A percentile compares a stretch with the other conserved stretches of the same genome.
These are phyloP conservation scores for Ascoidea asiatica DNA, from an alignment of 805 yeast species.

Conservation along the genomic window DNA sequence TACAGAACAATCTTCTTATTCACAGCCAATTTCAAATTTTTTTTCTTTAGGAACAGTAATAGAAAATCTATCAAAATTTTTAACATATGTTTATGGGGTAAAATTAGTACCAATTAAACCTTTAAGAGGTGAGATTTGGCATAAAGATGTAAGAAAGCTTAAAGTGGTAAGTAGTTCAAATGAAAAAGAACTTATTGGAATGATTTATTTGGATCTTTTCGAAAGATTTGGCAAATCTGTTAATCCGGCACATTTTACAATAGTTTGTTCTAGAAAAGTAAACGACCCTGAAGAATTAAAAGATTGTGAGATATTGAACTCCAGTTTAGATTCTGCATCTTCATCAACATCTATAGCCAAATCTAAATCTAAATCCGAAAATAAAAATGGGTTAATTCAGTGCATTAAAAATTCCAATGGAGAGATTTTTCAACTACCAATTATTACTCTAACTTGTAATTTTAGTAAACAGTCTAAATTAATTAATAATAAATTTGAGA, in stretches of 20 bases:
- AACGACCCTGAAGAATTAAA: constrained; percentile 30
- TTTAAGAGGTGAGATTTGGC: constrained; percentile 75
- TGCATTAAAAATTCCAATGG: constrained; percentile 20
- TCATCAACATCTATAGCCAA: no score
- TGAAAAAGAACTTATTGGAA: constrained; percentile 52
- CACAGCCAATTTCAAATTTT: constrained; percentile 46
- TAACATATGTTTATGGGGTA: constrained; percentile 64
- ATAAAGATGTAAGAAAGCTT: constrained; percentile 68
- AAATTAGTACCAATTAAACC: constrained; percentile 54
- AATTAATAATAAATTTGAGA: constrained; percentile 15
- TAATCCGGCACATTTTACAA: constrained; percentile 91
- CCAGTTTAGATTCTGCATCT: constrained; percentile 20
- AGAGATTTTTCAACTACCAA: constrained; percentile 65
- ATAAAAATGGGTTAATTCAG: constrained; percentile 7
- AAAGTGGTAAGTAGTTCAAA: constrained; percentile 55
- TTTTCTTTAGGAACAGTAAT: constrained; percentile 80
- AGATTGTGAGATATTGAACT: constrained; percentile 13
- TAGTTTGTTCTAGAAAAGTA: constrained; percentile 81
- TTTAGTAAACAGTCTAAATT: constrained; percentile 33
- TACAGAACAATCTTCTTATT: constrained; percentile 19
- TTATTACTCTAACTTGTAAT: constrained; percentile 80
- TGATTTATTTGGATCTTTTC: constrained; percentile 79
- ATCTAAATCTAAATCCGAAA: no score
- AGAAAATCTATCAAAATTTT: constrained; percentile 65
- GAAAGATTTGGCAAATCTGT: constrained; percentile 63